Evolutionary conservation across 345 rosid species (phyloP), one percentile per base, ranked within the genome.

Genomic region (Ceriops tagal): DNA sequence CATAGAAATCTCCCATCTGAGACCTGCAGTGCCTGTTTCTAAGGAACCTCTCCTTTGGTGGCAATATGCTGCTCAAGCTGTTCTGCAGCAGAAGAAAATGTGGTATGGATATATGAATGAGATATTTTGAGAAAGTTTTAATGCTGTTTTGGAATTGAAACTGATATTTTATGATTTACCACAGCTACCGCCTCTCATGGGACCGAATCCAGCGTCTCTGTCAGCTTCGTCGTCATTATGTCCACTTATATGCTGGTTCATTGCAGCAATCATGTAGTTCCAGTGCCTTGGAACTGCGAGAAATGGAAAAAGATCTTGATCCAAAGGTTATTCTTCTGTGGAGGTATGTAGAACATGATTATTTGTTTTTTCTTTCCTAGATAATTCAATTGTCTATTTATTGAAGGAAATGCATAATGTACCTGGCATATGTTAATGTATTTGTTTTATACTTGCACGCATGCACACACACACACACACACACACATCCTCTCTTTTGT

Each of bases 311-410:
- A 78, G 88, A 95, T 83, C 93, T 95, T 28, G 97, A 92, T 81
- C 84, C 89, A 51, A 92, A 95, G 90, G 96, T 95, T 70, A 86
- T 95, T 84, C 91, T 95, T 62, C 71, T 95, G 58, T 95, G 99
- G 99, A 92, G 99, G 99, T 95, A 84, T 34, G 73, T 22, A 22
- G 22, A 64, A 47, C 16, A 55, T 58, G 37, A 20, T 67, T 24
- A 58, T 58, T 75, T 32, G 1, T 21, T 1, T 53, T 9, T n/a
- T 56, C 10, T 24, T 24, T 8, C 4, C 28, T 15, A 27, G 18
- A 5, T 30, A 46, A 51, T 30, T 53, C 32, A 21, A 8, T 68
- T 47, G 5, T 58, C 51, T 6, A 51, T 58, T n/a, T 19, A 56
- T 56, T 56, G 28, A 56, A 8, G 28, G 31, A 24, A 16, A 24